Base-by-base conservation (phyloP, 352 stramenopile genomes). In the Globisporangium acanthophoron region DNA sequence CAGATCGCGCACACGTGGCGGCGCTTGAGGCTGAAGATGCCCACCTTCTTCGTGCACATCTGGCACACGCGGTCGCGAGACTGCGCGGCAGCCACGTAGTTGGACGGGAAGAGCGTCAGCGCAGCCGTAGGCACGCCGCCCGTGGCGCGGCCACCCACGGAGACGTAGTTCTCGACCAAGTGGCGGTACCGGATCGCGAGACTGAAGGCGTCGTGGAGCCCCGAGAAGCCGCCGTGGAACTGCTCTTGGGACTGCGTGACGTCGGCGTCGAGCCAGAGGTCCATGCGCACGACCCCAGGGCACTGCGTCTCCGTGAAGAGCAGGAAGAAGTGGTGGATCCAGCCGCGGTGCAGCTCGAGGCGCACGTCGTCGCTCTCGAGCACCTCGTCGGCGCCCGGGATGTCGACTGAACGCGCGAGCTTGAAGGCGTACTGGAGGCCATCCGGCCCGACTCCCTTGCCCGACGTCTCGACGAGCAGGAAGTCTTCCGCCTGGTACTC, bases 181-280 rank as follows among this genome's bases (percentile, higher is more conserved):
- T 81, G 72, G 4, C 80, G 77, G 56, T 90, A 88, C 49, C 77
- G 66, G 27, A 88, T 74, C 2, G 71, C 74, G 21, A 88, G 70
- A 47, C 80, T 90, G 46, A 85, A 85, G 41, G 80, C 80, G 61
- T 90, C 80, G 55, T 87, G 78, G 3, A 88, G 66, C 33, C 77
- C 74, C 0, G 80, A 83, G 52, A 90, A 81, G 0, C 73, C 73
- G 16, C 75, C 75, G 59, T 80, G 78, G 48, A 82, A 85, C 11
- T 71, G 70, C 21, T 83, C 72, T 7, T 58, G 62, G 40, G 68
- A 76, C 54, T 78, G 76, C 20, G 76, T 83, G 8, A 86, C 61
- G 51, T 90, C 74, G 3, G 79, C 69, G 52, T 90, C 80, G 27
- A 90, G 76, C 78, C 80, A 88, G 24, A 90, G 37, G 47, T 88